A percentile compares a stretch with the other conserved stretches of the same genome.
Evolutionary conservation across 2,329 filamentous ascomycete genomes (phyloP).

Genomic region (Coniochaeta sp.): DNA sequence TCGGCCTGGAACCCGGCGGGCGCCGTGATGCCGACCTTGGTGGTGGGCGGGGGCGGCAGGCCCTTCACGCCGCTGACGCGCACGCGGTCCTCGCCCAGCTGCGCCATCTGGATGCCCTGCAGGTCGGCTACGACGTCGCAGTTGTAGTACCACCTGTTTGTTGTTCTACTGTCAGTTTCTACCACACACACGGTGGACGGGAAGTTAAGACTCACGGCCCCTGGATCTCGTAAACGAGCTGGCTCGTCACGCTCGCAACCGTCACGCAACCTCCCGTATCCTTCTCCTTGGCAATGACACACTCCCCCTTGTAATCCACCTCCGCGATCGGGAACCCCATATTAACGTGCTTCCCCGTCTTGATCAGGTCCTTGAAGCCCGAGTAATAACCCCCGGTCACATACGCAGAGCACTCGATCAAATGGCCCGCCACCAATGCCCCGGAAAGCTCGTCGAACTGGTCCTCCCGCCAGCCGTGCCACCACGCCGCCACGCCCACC

Average conservation of each 20-base stretch:
- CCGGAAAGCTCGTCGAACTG: constrained; percentile 35
- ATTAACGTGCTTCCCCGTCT: constrained; percentile 27
- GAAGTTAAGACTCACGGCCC: constrained; percentile 12
- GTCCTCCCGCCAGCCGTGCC: constrained; percentile 34
- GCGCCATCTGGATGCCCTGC: constrained; percentile 35
- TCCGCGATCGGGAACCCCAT: constrained; percentile 42
- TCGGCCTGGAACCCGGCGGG: background rate
- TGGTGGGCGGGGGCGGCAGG: background rate
- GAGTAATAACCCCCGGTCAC: constrained; percentile 39
- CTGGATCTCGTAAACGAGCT: constrained; percentile 30
- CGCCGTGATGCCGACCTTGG: background rate
- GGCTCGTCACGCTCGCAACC: constrained; percentile 11
- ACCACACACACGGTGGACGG: background rate
- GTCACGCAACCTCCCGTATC: constrained; percentile 15
- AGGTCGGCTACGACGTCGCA: constrained; percentile 23
- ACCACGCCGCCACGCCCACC: constrained; percentile 39
- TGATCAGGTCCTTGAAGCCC: constrained; percentile 32
- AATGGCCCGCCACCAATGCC: constrained; percentile 31
- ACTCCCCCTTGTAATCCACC: constrained; percentile 32
- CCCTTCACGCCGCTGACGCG: constrained; percentile 12
- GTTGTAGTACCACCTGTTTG: constrained; percentile 22
- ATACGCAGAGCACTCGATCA: constrained; percentile 37
- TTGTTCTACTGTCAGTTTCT: background rate
- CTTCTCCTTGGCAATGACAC: constrained; percentile 18
- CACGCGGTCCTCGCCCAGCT: constrained; percentile 15